Evolutionary conservation across 306 rosid genomes (phyloP).

Genomic region (Heteromeles arbutifolia): DNA sequence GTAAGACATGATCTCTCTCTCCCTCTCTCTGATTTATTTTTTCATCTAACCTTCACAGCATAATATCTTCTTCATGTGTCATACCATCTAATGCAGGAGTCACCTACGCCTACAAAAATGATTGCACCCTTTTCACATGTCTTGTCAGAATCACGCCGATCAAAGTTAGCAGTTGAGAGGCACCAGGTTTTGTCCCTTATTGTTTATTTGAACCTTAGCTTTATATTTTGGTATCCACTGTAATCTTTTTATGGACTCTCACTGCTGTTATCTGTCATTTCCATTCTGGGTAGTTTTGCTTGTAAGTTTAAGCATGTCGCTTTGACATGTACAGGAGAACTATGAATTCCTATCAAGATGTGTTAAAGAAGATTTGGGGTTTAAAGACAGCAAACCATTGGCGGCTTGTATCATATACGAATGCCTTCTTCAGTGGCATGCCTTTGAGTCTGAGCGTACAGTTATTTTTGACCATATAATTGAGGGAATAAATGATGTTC

Average conservation of each 20-base stretch:
- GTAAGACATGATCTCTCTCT: slow-evolving; percentile 38
- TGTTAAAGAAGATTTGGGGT: slow-evolving; percentile 80
- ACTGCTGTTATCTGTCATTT: not conserved
- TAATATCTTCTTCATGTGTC: not conserved
- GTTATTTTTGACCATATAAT: slow-evolving; percentile 86
- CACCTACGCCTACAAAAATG: slow-evolving; percentile 85
- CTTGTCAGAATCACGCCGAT: slow-evolving; percentile 71
- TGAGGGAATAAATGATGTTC: slow-evolving; percentile 74
- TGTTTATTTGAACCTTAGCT: not conserved
- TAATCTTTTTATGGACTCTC: not conserved
- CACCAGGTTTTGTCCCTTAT: slow-evolving; percentile 57
- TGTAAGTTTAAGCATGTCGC: not conserved
- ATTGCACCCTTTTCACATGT: slow-evolving; percentile 46
- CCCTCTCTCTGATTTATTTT: not conserved
- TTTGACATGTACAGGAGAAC: slow-evolving; percentile 61
- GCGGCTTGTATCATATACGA: slow-evolving; percentile 82
- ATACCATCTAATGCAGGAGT: slow-evolving; percentile 53
- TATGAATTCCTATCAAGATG: slow-evolving; percentile 80
- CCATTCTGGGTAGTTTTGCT: not conserved
- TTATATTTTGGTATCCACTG: slow-evolving; percentile 1
- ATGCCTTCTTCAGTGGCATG: slow-evolving; percentile 97
- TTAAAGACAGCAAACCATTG: slow-evolving; percentile 75
- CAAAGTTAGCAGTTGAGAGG: slow-evolving; percentile 66
- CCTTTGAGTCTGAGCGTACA: slow-evolving; percentile 94
- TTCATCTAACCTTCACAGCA: not conserved